These are phyloP conservation scores for Plasmodium cynomolgi DNA, from an alignment of 169 alveolate species.

Conservation along the genomic window DNA sequence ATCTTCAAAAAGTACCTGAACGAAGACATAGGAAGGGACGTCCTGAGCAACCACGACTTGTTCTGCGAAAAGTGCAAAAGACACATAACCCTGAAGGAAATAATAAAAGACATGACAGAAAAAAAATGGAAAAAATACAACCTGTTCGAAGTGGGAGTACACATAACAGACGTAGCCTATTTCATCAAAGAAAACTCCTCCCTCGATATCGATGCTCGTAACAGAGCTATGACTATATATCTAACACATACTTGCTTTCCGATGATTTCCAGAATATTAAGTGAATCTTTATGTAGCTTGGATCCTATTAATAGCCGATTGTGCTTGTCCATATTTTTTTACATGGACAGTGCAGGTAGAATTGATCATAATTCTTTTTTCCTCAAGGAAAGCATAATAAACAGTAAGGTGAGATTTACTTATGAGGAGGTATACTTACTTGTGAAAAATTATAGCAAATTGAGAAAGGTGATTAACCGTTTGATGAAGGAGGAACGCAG, in stretches of 20 bases:
- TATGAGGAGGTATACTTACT: slow-evolving; percentile 61
- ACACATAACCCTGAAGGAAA: slow-evolving; percentile 40
- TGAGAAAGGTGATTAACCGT: slow-evolving; percentile 30
- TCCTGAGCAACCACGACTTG: slow-evolving; percentile 3
- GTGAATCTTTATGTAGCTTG: slow-evolving; percentile 65
- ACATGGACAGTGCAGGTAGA: slow-evolving; percentile 71
- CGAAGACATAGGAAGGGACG: slow-evolving; percentile 36
- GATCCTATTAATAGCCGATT: slow-evolving; percentile 60
- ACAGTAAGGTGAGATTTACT: slow-evolving; percentile 56
- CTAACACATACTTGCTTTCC: slow-evolving; percentile 88
- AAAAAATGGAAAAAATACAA: slow-evolving; percentile 43
- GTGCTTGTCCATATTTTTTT: slow-evolving; percentile 55
- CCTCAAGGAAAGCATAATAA: slow-evolving; percentile 54
- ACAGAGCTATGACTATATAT: slow-evolving; percentile 93
- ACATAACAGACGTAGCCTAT: slow-evolving; percentile 97
- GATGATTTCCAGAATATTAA: slow-evolving; percentile 57
- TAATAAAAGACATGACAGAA: slow-evolving; percentile 11
- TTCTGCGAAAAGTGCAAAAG: slow-evolving; percentile 60
- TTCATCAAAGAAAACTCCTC: slow-evolving; percentile 93
- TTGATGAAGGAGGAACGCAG: slow-evolving; percentile 3
- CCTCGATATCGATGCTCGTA: slow-evolving; percentile 95
- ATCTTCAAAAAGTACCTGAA: slow-evolving; percentile 26
- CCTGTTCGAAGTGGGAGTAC: slow-evolving; percentile 93
- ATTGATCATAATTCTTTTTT: slow-evolving; percentile 62
- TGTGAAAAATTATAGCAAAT: slow-evolving; percentile 5